Base-by-base conservation (phyloP, 1,284 basidiomycete genomes). In the Ceratobasidium sp. region DNA sequence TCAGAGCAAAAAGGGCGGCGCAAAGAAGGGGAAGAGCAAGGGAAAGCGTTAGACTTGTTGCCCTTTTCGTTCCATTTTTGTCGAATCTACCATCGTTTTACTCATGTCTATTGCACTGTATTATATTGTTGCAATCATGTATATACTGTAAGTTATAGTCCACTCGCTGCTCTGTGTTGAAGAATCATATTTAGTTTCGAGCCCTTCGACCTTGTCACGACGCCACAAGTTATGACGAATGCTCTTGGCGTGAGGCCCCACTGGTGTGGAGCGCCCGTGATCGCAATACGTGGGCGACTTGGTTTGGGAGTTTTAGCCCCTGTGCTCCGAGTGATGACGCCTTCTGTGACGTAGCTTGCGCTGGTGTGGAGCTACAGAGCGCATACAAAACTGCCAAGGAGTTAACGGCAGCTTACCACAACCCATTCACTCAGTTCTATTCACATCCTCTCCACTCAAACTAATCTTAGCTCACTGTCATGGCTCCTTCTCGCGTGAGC, bases 21-120 rank as follows among this genome's bases (percentile, higher is more conserved):
- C 30, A 71, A 71, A 43, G 50, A 75, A 71, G 65, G n/a, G 64
- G 32, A 75, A 75, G 72, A 71, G 71, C 57, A 76, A 72, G 53
- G 67, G 67, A 18, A 70, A 70, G 45, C 67, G 67, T 23, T 70
- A 28, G 36, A 16, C n/a, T 18, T 9, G 16, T 48, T n/a, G 43
- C 57, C 52, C 21, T 36, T n/a, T 43, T 55, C 34, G 34, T 39
- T 26, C 5, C 43, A 16, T 30, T 69, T 26, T 26, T 39, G 8
- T 28, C 45, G 26, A 32, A 10, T 23, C 18, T n/a, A n/a, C n/a
- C 26, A 18, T n/a, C 32, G 21, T 41, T 69, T 21, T 57, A 18
- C 18, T 43, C 32, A 23, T 32, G 23, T 61, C 18, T 8, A 3
- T 41, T 58, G 36, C 58, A 41, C 36, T 60, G 39, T 61, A 61